Base-by-base conservation (phyloP, 2,329 filamentous ascomycete genomes). In the Diaporthe citrichinensis region DNA sequence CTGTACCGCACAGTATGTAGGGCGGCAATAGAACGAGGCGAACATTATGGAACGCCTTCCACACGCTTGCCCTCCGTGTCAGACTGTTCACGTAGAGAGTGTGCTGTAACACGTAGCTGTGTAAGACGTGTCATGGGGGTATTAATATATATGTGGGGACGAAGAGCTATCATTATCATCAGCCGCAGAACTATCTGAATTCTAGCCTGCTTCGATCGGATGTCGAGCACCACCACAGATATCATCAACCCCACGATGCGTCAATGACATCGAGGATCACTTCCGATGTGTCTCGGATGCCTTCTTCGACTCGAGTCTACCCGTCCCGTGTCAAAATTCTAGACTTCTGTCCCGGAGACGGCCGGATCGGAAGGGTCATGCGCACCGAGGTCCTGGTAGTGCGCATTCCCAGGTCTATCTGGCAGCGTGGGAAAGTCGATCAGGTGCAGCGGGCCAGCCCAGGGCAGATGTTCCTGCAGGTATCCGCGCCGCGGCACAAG, bases 231-330 rank as follows among this genome's bases (percentile, higher is more conserved):
- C 62, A 53, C 12, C 17, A 36, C 44, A 68, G 17, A 58, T n/a
- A 58, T 17, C 5, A 20, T 17, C 9, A 17, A n/a, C 4, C 31
- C 4, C 25, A n/a, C 15, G n/a, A 20, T 14, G n/a, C 17, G 34
- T 41, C 34, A 51, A 23, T 59, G 39, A 28, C 31, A 75, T n/a
- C 58, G 61, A 34, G 20, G 4, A 44, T 44, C 36, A 44, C 17
- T 31, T n/a, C 59, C 36, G 15, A 67, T 17, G 39, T 72, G 49
- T 72, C 39, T 73, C 59, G 59, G 73, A 53, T 57, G 69, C 39
- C 68, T 62, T 55, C 9, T 65, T n/a, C 46, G 28, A 25, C 25
- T 25, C 69, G 58, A 41, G 23, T 31, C 36, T 36, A 34, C 25
- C 51, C 31, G 46, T 6, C 15, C 51, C 10, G 15, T 55, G 36